A percentile compares a stretch with the other conserved stretches of the same genome.
Conservation (phyloP, 208 protist genomes). For the Wallacemonas collosoma region DNA sequence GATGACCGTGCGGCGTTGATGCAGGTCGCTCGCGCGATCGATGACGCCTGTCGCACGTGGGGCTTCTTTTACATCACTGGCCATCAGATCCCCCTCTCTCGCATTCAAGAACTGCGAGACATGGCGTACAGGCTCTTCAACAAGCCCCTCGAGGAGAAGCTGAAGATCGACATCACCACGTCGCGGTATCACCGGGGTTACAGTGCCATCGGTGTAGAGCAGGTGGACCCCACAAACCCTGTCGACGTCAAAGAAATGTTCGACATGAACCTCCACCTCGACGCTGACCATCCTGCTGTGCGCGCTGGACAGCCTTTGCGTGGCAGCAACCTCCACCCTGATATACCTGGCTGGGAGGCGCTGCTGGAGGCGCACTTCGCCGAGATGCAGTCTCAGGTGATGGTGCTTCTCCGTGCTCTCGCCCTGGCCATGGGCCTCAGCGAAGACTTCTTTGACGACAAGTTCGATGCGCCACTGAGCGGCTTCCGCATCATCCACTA, state of each 20-base stretch:
- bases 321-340: slow-evolving; percentile 64
- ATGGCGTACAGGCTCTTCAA: slow-evolving; percentile 62
- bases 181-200: slow-evolving; percentile 66
- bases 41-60: slow-evolving; percentile 70
- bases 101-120: slow-evolving; percentile 40
- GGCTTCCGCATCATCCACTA: slow-evolving; percentile 82
- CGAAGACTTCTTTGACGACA: slow-evolving; percentile 56
- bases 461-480: slow-evolving; percentile 66
- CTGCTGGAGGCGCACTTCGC: slow-evolving; percentile 63
- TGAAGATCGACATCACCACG: slow-evolving; percentile 67
- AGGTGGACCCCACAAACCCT: slow-evolving; percentile 52
- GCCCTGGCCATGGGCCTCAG: slow-evolving; percentile 58
- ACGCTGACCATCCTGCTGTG: slow-evolving; percentile 60
- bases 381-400: slow-evolving; percentile 53
- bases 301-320: slow-evolving; percentile 57
- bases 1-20: slow-evolving; percentile 38
- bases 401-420: slow-evolving; percentile 55
- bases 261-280: slow-evolving; percentile 63
- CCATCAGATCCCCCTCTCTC: slow-evolving; percentile 53
- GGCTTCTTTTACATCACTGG: slow-evolving; percentile 87
- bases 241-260: slow-evolving; percentile 76
- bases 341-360: slow-evolving; percentile 48
- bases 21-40: slow-evolving; percentile 61
- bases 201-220: slow-evolving; percentile 49
- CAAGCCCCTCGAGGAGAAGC: slow-evolving; percentile 59